Evolutionary conservation across 352 stramenopile genomes (phyloP).

Genomic region (Phytopythium litorale): DNA sequence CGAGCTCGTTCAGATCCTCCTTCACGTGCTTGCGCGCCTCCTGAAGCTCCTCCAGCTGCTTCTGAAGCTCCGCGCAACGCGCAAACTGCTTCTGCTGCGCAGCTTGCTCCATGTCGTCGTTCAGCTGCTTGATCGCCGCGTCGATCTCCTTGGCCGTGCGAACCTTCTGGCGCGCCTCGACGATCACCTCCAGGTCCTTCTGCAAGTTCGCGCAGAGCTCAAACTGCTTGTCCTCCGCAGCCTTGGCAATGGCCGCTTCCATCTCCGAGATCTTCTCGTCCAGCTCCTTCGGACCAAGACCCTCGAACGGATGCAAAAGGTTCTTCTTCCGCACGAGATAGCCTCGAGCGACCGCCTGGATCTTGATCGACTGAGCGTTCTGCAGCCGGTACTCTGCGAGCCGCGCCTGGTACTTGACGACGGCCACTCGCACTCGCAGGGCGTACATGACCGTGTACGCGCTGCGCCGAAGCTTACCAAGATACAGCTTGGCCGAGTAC

Average conservation of each 20-base stretch:
- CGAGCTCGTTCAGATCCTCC: constrained; percentile 85
- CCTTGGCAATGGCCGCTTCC: constrained; percentile 74
- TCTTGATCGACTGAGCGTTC: constrained; percentile 46
- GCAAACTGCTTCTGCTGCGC: constrained; percentile 80
- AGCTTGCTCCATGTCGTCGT: constrained; percentile 73
- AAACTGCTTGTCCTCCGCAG: constrained; percentile 81
- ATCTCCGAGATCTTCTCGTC: constrained; percentile 73
- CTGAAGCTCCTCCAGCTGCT: constrained; percentile 73
- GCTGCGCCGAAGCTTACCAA: constrained; percentile 47
- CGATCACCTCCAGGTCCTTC: constrained; percentile 76
- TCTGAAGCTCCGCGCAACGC: constrained; percentile 75
- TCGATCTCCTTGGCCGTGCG: constrained; percentile 88
- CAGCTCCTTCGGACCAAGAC: constrained; percentile 72
- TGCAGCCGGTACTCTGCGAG: constrained; percentile 48
- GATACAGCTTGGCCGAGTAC: constrained; percentile 51
- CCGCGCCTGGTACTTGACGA: constrained; percentile 53
- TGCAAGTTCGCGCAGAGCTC: constrained; percentile 80
- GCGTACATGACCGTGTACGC: constrained; percentile 62
- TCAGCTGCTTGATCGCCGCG: constrained; percentile 66
- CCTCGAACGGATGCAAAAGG: constrained; percentile 73
- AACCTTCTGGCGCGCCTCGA: constrained; percentile 79
- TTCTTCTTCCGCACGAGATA: constrained; percentile 73
- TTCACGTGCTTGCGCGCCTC: constrained; percentile 72
- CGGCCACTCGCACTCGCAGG: constrained; percentile 56
- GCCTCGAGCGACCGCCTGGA: constrained; percentile 74